Evolutionary conservation across 768 basidiomycete genomes (phyloP), one percentile per base, ranked within the genome.

Genomic region (Sarcodon aspratus): DNA sequence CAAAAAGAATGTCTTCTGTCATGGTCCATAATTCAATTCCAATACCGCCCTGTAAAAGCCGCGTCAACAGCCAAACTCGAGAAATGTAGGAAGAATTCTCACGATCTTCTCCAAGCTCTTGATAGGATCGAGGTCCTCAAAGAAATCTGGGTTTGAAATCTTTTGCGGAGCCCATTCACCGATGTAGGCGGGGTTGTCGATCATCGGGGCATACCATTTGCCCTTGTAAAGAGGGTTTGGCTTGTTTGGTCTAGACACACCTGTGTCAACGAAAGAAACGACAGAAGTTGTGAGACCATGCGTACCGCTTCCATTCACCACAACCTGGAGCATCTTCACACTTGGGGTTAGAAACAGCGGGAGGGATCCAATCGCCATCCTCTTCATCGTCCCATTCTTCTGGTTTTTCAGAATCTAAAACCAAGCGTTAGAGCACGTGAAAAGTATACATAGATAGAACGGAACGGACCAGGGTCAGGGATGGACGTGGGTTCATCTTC

Each of bases 311-410:
- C 95, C 95, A 99, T 66, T 84, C 82, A 61, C 96, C 96, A 60
- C 96, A 99, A 31, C 96, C 96, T 58, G 92, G 79, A 52, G 80
- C 94, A 49, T 82, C 85, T 54, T 79, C 72, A 62, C 96, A 98
- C 63, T 80, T 85, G 54, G 95, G 89, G 77, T 99, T 99, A 51
- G 76, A 67, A 49, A 98, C 73, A 49, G 80, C 80, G 32, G 96
- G 94, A 7, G 94, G 76, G 55, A 98, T 79, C 93, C 93, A 99
- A 62, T 98, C 95, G 64, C 96, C 96, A 57, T 99, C 95, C 64
- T 98, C 96, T 62, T 97, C 96, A 58, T 97, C 95, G 59, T 96
- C 93, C 96, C 96, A 99, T 66, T 99, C 96, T 63, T 99, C 96
- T 6, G 96, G 96, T 73, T 96, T 97, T 67, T 83, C 79, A 36